A percentile compares a stretch with the other conserved stretches of the same genome.
phyloP scores from a whole-genome alignment of 2,329 filamentous ascomycete genomes.

The Penicillium corylophilum region DNA sequence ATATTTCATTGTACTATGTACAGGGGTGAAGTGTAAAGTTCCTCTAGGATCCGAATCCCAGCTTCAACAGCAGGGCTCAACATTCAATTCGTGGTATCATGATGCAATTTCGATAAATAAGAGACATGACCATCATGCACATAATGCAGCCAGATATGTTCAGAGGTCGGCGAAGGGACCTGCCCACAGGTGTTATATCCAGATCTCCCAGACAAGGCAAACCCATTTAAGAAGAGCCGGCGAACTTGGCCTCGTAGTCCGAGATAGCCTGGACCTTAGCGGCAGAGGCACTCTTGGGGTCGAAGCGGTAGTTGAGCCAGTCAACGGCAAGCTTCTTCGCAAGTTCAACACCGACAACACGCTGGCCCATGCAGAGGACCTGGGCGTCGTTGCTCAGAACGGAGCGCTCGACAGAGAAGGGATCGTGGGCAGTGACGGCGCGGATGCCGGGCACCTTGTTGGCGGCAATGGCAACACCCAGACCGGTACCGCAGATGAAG shows the following conservation, averaged over 20 bases:
- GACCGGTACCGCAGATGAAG: slow-evolving; percentile 77
- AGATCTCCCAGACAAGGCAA: not conserved
- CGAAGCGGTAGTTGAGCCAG: slow-evolving; percentile 83
- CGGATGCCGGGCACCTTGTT: slow-evolving; percentile 84
- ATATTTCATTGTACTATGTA: slow-evolving; percentile 17
- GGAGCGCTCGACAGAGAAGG: slow-evolving; percentile 77
- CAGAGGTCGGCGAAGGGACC: not conserved
- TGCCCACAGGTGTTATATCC: not conserved
- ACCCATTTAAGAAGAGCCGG: slow-evolving; percentile 16
- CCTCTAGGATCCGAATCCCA: slow-evolving; percentile 18
- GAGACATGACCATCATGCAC: not conserved
- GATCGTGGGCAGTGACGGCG: slow-evolving; percentile 87
- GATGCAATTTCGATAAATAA: slow-evolving; percentile 23
- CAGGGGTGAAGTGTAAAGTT: slow-evolving; percentile 9
- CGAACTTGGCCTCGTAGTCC: slow-evolving; percentile 44
- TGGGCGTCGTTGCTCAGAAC: slow-evolving; percentile 84
- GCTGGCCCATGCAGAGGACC: slow-evolving; percentile 81
- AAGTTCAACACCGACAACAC: slow-evolving; percentile 77
- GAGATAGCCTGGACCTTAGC: slow-evolving; percentile 56
- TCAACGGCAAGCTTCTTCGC: slow-evolving; percentile 74
- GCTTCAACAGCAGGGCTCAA: slow-evolving; percentile 15
- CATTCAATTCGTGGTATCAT: slow-evolving; percentile 33
- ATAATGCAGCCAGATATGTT: not conserved
- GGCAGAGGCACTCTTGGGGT: slow-evolving; percentile 63
- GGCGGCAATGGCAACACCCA: slow-evolving; percentile 83